phyloP scores from a whole-genome alignment of 2,329 filamentous ascomycete genomes.

The Calycina marina region DNA sequence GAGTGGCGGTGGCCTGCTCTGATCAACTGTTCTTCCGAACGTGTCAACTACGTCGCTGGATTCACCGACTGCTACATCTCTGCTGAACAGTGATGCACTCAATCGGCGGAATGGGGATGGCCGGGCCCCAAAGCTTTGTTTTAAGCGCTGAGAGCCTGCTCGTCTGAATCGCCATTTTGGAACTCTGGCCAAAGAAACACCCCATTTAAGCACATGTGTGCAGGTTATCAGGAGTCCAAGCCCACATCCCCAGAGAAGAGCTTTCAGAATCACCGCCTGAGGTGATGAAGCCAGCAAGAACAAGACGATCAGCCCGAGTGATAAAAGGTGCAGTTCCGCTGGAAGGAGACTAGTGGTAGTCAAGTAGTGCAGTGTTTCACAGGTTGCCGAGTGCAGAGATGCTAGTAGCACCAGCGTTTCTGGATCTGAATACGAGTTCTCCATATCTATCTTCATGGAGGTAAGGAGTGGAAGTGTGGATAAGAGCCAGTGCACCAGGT shows the following conservation, averaged over 20 bases:
- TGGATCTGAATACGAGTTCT: slow-evolving; percentile 4
- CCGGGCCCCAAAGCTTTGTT: slow-evolving; percentile 5
- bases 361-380: slow-evolving; percentile 59
- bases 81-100: slow-evolving; percentile 9
- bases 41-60: slow-evolving; percentile 9
- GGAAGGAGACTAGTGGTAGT: slow-evolving; percentile 80
- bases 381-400: slow-evolving; percentile 68
- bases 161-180: slow-evolving; percentile 81
- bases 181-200: slow-evolving; percentile 71
- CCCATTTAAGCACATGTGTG: slow-evolving; percentile 63
- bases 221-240: slow-evolving; percentile 61
- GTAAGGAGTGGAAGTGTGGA: slow-evolving; percentile 50
- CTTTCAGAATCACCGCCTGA: slow-evolving; percentile 73
- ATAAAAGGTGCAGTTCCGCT: slow-evolving; percentile 78
- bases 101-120: slow-evolving; percentile 9
- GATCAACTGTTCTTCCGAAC: background rate
- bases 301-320: slow-evolving; percentile 68
- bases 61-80: slow-evolving; percentile 9
- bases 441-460: background rate
- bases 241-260: slow-evolving; percentile 74
- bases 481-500: slow-evolving; percentile 64
- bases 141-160: slow-evolving; percentile 5
- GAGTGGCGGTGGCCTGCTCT: background rate
- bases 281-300: slow-evolving; percentile 65
- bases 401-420: slow-evolving; percentile 45